Evolutionary conservation across 2,329 filamentous ascomycete genomes (phyloP), one percentile per base, ranked within the genome.

Genomic region (Uncinocarpus reesii): DNA sequence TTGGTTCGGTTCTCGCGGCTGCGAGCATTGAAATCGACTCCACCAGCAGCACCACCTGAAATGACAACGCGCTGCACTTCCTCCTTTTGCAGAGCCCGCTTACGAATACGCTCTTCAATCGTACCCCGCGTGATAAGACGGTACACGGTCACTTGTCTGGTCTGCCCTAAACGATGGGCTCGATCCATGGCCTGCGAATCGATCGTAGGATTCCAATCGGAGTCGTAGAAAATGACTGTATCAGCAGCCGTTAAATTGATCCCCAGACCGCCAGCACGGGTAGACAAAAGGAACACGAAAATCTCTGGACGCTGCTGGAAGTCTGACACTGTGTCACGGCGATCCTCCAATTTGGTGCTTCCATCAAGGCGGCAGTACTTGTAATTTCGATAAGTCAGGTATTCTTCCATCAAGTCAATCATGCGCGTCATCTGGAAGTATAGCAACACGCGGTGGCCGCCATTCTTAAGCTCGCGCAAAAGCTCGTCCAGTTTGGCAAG

Each of bases 361-460:
- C 92, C 92, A 60, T 98, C 92, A 37, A 98, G 77, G 52, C 92
- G 86, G 60, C 90, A 93, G 70, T 95, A 98, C 68, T 94, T 95
- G 81, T 95, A 96, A 70, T 96, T 95, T 64, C 92, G 86, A 71
- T 96, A 96, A 0, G 92, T 96, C 51, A 98, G 75, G 59, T 96
- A 98, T 68, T 98, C 92, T 66, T 98, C 92, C 86, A 96, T 96
- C 52, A 98, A 74, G 65, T 98, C 90, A 62, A 98, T 96, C 92
- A 98, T 98, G 62, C 86, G 85, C 3, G 92, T 98, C 92, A 98
- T 98, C 74, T 98, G 92, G 85, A 98, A 98, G 75, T 98, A 98
- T 16, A 98, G 74, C 47, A 98, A 74, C 18, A 98, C 92, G 61
- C 92, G 88, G 59, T 98, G 92, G 29, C 85, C 85, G 54, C 84